These are phyloP conservation scores for Silene conica DNA, from an alignment of 148 eudicot genomes.

Conservation along the genomic window DNA sequence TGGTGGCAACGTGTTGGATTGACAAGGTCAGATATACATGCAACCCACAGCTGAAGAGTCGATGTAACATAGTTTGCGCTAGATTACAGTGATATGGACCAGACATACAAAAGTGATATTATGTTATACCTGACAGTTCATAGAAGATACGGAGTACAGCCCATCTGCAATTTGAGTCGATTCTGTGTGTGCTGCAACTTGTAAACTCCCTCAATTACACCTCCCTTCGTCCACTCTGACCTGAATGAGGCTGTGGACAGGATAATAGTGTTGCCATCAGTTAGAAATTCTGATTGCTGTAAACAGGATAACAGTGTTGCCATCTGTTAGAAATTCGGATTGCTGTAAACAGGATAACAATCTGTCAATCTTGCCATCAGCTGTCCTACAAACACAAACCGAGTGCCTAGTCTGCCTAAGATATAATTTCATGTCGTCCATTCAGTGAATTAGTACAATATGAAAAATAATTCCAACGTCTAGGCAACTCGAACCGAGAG, in stretches of 20 bases:
- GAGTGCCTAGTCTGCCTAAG: no score
- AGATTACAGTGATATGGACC: not conserved
- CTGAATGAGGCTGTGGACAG: not conserved
- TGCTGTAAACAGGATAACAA: not conserved
- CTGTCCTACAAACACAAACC: no score
- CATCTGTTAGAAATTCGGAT: not conserved
- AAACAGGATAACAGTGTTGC: not conserved
- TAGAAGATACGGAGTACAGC: not conserved
- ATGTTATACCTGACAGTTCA: not conserved
- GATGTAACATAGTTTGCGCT: not conserved
- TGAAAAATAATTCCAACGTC: no score
- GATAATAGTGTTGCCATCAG: not conserved
- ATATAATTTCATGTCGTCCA: no score
- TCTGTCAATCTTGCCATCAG: conserved; percentile 1
- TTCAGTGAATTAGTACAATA: no score
- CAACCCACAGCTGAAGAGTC: not conserved
- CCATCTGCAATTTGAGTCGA: not conserved
- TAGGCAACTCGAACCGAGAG: not conserved
- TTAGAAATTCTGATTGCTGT: not conserved
- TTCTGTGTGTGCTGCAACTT: not conserved
- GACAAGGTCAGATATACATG: no score
- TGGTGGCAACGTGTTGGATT: no score
- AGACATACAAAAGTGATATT: not conserved
- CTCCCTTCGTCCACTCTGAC: not conserved
- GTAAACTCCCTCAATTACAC: not conserved